These are phyloP conservation scores for Cordyceps farinosa DNA, from an alignment of 2,329 filamentous ascomycete species.

Conservation along the genomic window DNA sequence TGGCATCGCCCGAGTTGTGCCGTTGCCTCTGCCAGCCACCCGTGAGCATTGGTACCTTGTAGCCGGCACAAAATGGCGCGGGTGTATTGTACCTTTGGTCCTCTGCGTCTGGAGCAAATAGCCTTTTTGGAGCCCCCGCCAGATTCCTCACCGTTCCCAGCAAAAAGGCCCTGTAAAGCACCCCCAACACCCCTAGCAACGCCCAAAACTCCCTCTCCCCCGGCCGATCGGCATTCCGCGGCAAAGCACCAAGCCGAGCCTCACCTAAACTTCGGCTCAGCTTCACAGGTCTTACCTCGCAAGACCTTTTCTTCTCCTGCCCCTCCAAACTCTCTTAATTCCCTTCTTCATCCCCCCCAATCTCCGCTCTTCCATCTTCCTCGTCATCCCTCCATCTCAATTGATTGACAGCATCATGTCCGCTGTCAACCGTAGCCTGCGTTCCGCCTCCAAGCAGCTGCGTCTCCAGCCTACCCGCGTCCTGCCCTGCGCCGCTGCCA, in stretches of 20 bases:
- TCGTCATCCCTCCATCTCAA: background rate
- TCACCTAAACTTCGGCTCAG: slow-evolving; percentile 15
- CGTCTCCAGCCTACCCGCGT: slow-evolving; percentile 42
- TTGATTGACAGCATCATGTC: slow-evolving; percentile 41
- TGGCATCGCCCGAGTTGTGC: background rate
- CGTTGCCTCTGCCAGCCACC: background rate
- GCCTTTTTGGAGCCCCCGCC: slow-evolving; percentile 3
- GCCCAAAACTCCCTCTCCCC: background rate
- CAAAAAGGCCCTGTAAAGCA: background rate
- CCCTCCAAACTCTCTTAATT: background rate
- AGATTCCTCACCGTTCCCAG: background rate
- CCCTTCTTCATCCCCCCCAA: background rate
- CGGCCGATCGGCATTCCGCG: slow-evolving; percentile 16
- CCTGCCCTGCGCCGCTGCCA: slow-evolving; percentile 33
- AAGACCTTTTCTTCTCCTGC: slow-evolving; percentile 2
- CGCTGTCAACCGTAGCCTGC: slow-evolving; percentile 51
- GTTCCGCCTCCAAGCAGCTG: slow-evolving; percentile 52
- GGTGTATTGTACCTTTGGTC: background rate
- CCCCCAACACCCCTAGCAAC: background rate
- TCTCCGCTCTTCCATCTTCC: background rate
- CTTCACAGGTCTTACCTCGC: background rate
- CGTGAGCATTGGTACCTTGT: background rate
- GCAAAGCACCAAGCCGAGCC: slow-evolving; percentile 16
- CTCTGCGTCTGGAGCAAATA: background rate
- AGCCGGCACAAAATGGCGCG: slow-evolving; percentile 1